Evolutionary conservation across 2,329 filamentous ascomycete species (phyloP).

Genomic region (Xenosphaeropsis pyriputrescens): DNA sequence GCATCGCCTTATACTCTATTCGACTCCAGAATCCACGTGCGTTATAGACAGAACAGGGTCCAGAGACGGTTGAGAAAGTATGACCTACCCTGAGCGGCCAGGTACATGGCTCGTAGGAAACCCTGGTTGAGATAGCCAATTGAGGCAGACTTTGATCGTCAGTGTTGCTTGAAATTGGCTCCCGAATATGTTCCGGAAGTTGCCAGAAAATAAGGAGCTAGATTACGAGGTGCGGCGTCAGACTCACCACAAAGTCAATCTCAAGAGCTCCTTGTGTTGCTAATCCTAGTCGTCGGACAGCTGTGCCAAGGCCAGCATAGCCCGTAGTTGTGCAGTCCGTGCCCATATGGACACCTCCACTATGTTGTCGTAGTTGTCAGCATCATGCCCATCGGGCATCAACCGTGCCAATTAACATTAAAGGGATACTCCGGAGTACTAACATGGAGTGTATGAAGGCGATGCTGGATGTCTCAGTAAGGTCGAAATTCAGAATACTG

Average conservation of each 20-base stretch:
- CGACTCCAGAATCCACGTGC: too few relatives aligned
- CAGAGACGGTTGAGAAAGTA: not conserved
- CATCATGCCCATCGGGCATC: too few relatives aligned
- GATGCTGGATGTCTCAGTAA: conserved; percentile 53
- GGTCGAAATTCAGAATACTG: conserved; percentile 70
- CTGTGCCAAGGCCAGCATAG: conserved; percentile 56
- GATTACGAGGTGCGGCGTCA: conserved; percentile 1
- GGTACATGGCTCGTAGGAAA: conserved; percentile 45
- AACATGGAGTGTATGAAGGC: conserved; percentile 80
- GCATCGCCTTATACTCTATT: too few relatives aligned
- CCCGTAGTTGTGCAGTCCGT: conserved; percentile 41
- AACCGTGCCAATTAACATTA: too few relatives aligned
- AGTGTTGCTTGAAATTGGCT: conserved; percentile 3
- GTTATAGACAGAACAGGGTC: too few relatives aligned
- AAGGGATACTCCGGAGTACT: conserved; percentile 14
- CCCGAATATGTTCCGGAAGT: not conserved
- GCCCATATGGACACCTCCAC: conserved; percentile 40
- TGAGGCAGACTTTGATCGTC: conserved; percentile 49
- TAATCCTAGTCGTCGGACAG: conserved; percentile 50
- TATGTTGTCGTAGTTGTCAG: conserved; percentile 14
- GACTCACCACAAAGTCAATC: conserved; percentile 57
- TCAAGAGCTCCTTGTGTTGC: conserved; percentile 37
- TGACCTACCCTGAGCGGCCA: conserved; percentile 36
- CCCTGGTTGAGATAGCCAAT: conserved; percentile 60
- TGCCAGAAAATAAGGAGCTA: not conserved